These are phyloP conservation scores for Pezicula carpinea DNA, from an alignment of 2,329 filamentous ascomycete genomes.

Conservation along the genomic window DNA sequence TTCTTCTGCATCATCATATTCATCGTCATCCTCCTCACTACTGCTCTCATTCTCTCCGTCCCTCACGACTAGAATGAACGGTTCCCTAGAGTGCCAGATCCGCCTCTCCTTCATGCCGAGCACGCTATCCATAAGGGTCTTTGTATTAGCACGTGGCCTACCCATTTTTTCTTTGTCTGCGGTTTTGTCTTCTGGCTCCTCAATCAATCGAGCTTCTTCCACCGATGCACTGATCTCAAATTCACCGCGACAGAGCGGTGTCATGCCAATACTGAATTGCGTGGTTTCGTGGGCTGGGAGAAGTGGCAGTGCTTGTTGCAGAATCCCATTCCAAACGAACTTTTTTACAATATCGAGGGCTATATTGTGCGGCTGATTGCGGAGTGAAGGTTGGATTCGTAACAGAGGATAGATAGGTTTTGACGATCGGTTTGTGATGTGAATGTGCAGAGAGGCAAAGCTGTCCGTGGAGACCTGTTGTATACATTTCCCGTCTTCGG, in stretches of 20 bases:
- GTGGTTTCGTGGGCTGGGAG: slow-evolving; percentile 54
- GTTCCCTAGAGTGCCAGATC: slow-evolving; percentile 59
- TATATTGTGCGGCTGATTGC: slow-evolving; percentile 57
- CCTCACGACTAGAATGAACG: slow-evolving; percentile 48
- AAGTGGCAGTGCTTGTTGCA: slow-evolving; percentile 68
- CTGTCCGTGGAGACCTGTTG: slow-evolving; percentile 44
- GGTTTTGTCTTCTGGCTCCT: slow-evolving; percentile 23
- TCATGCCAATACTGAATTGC: slow-evolving; percentile 63
- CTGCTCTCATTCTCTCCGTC: slow-evolving; percentile 34
- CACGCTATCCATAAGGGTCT: slow-evolving; percentile 53
- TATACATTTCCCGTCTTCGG: slow-evolving; percentile 12
- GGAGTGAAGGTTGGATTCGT: slow-evolving; percentile 71
- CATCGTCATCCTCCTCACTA: slow-evolving; percentile 18
- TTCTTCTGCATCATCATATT: neutral
- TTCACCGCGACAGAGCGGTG: slow-evolving; percentile 71
- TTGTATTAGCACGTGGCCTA: slow-evolving; percentile 46
- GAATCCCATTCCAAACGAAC: slow-evolving; percentile 76
- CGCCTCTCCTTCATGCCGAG: slow-evolving; percentile 56
- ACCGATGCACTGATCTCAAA: slow-evolving; percentile 79
- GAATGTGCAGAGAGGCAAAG: slow-evolving; percentile 67
- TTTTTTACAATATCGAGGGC: slow-evolving; percentile 79
- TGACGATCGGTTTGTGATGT: slow-evolving; percentile 67
- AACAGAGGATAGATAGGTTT: slow-evolving; percentile 67
- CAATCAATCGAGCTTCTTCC: slow-evolving; percentile 64
- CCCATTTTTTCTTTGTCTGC: slow-evolving; percentile 22